Evolutionary conservation across 2,329 filamentous ascomycete species (phyloP).

Genomic region (Aquanectria penicillioides): DNA sequence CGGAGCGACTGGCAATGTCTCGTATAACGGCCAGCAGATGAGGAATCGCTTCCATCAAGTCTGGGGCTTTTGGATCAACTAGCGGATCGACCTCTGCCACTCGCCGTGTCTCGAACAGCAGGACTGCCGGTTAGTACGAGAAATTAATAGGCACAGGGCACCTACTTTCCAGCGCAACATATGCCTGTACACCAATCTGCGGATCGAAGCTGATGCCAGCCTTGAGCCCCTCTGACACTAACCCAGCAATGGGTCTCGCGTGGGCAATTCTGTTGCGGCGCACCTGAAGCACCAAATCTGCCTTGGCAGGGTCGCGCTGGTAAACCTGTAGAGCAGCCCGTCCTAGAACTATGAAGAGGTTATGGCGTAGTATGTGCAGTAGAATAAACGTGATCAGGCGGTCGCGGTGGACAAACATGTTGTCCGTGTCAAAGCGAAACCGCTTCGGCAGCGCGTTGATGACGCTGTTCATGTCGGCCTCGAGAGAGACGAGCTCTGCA

Average conservation of each 20-base stretch:
- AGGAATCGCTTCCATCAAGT: not conserved
- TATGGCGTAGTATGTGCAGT: conserved; percentile 4
- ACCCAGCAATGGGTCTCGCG: not conserved
- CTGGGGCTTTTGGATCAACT: not conserved
- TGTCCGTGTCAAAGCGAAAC: conserved; percentile 5
- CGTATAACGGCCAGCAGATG: conserved; percentile 5
- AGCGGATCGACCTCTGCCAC: not conserved
- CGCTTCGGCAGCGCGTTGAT: not conserved
- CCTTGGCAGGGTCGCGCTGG: not conserved
- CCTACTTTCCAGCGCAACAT: conserved; percentile 1
- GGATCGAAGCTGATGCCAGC: not conserved
- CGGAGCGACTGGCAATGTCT: not conserved
- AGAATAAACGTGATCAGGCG: not conserved
- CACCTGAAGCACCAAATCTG: not conserved
- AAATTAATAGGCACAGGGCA: not conserved
- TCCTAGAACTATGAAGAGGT: not conserved
- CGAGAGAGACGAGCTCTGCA: not conserved
- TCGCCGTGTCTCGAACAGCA: not conserved
- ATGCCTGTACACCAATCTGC: not conserved
- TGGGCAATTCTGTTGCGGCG: not conserved
- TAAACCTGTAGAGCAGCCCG: conserved; percentile 1
- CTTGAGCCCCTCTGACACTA: not conserved
- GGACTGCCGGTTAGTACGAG: not conserved
- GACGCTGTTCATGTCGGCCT: not conserved
- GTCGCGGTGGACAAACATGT: conserved; percentile 4